phyloP scores from a whole-genome alignment of 2,329 filamentous ascomycete genomes.

The Claviceps sp. region DNA sequence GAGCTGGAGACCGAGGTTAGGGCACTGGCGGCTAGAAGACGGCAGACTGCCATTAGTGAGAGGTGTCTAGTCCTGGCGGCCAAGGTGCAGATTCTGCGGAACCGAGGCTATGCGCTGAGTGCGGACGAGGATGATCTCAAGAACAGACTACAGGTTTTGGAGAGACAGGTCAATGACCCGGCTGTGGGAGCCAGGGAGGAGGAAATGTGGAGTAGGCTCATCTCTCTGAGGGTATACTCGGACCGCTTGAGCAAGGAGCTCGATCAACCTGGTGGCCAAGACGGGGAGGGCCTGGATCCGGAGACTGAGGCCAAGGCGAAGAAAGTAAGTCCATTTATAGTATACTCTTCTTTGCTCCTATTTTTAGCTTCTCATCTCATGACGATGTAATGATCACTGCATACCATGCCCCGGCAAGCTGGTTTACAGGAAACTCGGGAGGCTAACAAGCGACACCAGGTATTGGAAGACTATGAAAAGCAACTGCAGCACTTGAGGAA shows the following conservation, averaged over 20 bases:
- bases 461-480: constrained; percentile 69
- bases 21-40: constrained; percentile 56
- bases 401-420: neutral
- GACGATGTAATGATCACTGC: neutral
- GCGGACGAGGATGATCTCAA: constrained; percentile 67
- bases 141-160: constrained; percentile 54
- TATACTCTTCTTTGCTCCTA: neutral
- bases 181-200: constrained; percentile 63
- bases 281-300: constrained; percentile 48
- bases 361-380: neutral
- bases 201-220: constrained; percentile 74
- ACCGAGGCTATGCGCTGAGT: constrained; percentile 68
- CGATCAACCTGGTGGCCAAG: constrained; percentile 47
- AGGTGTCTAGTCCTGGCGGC: constrained; percentile 62
- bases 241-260: constrained; percentile 61
- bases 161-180: constrained; percentile 60
- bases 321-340: constrained; percentile 40
- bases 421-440: neutral
- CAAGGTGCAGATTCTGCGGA: constrained; percentile 67
- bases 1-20: constrained; percentile 65
- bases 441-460: constrained; percentile 31
- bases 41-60: constrained; percentile 59
- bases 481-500: constrained; percentile 65
- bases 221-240: constrained; percentile 59
- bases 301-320: constrained; percentile 60